Base-by-base conservation (phyloP, 2,329 filamentous ascomycete genomes). In the Xylaria sp. region DNA sequence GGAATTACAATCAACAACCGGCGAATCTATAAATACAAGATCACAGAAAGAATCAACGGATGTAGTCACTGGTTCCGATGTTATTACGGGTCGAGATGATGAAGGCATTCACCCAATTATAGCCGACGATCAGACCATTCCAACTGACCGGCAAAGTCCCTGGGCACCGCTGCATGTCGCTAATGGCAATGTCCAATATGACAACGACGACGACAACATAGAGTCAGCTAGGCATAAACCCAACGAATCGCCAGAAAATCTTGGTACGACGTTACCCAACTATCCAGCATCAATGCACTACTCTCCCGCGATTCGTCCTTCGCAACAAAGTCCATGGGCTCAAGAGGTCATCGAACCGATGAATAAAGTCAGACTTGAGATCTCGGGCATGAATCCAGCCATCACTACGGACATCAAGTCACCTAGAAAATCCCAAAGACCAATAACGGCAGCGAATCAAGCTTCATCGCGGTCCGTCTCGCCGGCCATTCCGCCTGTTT, bases 271-370 rank as follows among this genome's bases (percentile, higher is more conserved):
- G 19, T 14, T 69, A 7, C 30, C 69, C 42, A 55, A 53, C 32
- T 68, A 69, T 53, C 73, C 68, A 39, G 32, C 21, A 39, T 62
- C 34, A 19, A 51, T 50, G 11, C 14, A 66, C 47, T 62, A 36
- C 17, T 68, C 62, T 24, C 58, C 71, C 21, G 39, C n/a, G 4
- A 71, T 75, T 51, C 69, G 65, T 36, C 61, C 72, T 66, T 75
- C 75, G 50, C 72, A 77, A 62, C 78, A 79, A 65, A 79, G 76
- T 32, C 77, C 78, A 1, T 79, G 78, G 77, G 50, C 24, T 27
- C 64, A 59, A 55, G 71, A 70, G n/a, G 24, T 32, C 17, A 30
- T 61, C n/a, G 62, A 55, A 58, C 59, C 57, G 14, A 17, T 34
- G 7, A 68, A 12, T 4, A 14, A 32, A 54, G 53, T 61, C 6